A percentile compares a stretch with the other conserved stretches of the same genome.
phyloP scores from a whole-genome alignment of 1,284 basidiomycete species.

The Pseudomicrostroma phylloplanum region DNA sequence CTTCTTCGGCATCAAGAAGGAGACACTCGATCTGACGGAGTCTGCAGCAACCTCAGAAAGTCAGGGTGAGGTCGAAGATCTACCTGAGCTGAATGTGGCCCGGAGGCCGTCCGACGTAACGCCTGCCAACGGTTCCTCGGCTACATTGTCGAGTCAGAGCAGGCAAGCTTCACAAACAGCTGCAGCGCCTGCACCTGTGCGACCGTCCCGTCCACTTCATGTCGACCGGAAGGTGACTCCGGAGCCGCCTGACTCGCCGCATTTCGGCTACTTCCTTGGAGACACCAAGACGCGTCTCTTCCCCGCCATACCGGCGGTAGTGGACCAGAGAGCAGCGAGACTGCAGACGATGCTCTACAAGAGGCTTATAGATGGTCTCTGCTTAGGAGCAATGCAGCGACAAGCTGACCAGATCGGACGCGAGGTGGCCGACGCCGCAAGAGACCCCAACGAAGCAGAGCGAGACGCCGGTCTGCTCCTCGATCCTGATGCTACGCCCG shows the following conservation, averaged over 20 bases:
- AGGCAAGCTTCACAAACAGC: no score
- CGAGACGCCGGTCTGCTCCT: neutral
- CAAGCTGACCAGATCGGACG: slow-evolving; percentile 19
- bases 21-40: no score
- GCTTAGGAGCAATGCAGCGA: slow-evolving; percentile 15
- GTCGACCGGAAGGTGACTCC: no score
- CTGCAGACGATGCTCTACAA: slow-evolving; percentile 47
- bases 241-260: neutral
- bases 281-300: slow-evolving; percentile 44
- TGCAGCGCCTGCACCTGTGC: no score
- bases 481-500: neutral
- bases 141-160: neutral
- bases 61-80: no score
- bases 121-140: neutral
- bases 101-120: no score
- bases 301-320: slow-evolving; percentile 19
- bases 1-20: no score
- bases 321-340: slow-evolving; percentile 30
- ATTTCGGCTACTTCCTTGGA: slow-evolving; percentile 14
- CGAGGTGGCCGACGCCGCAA: slow-evolving; percentile 1
- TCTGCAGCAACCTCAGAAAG: no score
- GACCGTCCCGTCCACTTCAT: no score
- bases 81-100: no score
- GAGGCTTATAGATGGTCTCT: slow-evolving; percentile 20
- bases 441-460: neutral